phyloP scores from a whole-genome alignment of 2,329 filamentous ascomycete genomes.

The Calcarisporium arbuscula region DNA sequence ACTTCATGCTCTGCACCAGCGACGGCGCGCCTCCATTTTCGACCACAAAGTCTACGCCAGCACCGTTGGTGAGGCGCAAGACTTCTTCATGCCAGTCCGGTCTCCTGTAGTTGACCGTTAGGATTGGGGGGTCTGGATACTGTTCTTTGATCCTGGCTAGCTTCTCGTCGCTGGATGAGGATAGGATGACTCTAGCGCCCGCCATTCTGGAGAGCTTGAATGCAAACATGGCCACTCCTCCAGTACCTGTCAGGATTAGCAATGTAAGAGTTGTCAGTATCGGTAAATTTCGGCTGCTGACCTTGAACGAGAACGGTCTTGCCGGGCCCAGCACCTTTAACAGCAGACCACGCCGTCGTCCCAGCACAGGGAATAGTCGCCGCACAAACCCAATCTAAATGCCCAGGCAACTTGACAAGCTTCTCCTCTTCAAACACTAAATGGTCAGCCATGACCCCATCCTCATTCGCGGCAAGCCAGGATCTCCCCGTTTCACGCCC shows the following conservation, averaged over 20 bases:
- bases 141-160: conserved; percentile 18
- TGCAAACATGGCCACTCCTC: conserved; percentile 27
- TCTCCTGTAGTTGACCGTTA: conserved; percentile 25
- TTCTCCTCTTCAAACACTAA: conserved; percentile 33
- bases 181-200: conserved; percentile 28
- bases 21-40: conserved; percentile 32
- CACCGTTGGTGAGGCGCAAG: conserved; percentile 21
- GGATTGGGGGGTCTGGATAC: conserved; percentile 16
- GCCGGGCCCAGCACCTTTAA: conserved; percentile 31
- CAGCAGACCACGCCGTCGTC: conserved; percentile 36
- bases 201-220: conserved; percentile 25
- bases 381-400: conserved; percentile 30
- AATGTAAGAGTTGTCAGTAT: conserved; percentile 1
- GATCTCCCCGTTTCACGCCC: conserved; percentile 27
- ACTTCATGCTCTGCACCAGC: conserved; percentile 31
- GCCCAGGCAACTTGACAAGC: conserved; percentile 26
- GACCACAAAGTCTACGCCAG: conserved; percentile 28
- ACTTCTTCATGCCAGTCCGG: conserved; percentile 26
- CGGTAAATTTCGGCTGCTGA: too few relatives aligned
- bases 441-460: conserved; percentile 34
- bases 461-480: conserved; percentile 37
- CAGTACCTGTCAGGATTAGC: conserved; percentile 20
- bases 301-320: conserved; percentile 38
- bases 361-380: conserved; percentile 36
- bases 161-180: conserved; percentile 28